These are phyloP conservation scores for Jimgerdemannia lactiflua DNA, from an alignment of 192 early-diverging fungal species.

Conservation along the genomic window DNA sequence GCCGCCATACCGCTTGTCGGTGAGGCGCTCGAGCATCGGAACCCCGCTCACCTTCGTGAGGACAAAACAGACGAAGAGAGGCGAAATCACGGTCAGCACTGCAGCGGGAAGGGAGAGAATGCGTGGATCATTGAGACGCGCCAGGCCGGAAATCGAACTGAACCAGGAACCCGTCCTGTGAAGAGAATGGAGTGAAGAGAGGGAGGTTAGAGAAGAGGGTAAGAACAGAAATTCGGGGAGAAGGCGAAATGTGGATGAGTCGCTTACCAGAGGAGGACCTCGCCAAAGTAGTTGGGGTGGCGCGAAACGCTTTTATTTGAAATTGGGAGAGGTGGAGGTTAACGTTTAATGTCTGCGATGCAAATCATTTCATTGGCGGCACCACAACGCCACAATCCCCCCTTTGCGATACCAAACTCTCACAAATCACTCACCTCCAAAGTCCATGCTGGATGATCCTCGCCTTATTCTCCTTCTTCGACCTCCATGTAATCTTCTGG, in stretches of 20 bases:
- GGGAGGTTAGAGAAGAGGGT: neutral
- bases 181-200: neutral
- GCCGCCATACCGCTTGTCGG: conserved; percentile 27
- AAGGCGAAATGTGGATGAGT: conserved; percentile 5
- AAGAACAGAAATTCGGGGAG: neutral
- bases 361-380: neutral
- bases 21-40: conserved; percentile 27
- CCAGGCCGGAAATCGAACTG: neutral
- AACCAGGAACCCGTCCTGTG: conserved; percentile 1
- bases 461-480: conserved; percentile 30
- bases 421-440: conserved; percentile 18
- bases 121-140: neutral
- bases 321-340: neutral
- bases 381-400: neutral
- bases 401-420: neutral
- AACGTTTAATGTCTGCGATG: neutral
- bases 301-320: conserved; percentile 18
- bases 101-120: conserved; percentile 23
- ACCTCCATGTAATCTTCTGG: conserved; percentile 31
- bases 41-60: conserved; percentile 38
- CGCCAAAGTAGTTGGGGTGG: conserved; percentile 42
- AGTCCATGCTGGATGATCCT: conserved; percentile 27
- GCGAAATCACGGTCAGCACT: conserved; percentile 22
- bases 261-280: conserved; percentile 31
- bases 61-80: conserved; percentile 29